A percentile compares a stretch with the other conserved stretches of the same genome.
phyloP scores from a whole-genome alignment of 164 flowering plant genomes.

The Chimonanthus praecox region DNA sequence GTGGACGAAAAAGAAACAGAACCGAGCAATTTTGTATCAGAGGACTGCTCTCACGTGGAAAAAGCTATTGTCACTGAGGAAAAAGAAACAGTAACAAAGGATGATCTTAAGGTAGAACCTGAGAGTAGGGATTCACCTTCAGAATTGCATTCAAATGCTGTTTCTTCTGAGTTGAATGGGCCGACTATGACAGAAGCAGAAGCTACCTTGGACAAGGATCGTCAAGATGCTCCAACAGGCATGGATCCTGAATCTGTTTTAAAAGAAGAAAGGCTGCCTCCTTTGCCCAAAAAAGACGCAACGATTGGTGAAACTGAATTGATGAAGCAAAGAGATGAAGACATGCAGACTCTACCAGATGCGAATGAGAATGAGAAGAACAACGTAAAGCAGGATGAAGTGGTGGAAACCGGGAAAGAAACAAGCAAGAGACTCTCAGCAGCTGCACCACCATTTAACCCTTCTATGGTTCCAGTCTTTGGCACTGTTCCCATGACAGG shows the following conservation, averaged over 20 bases:
- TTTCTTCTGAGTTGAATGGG: conserved; percentile 11
- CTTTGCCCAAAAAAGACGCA: conserved; percentile 18
- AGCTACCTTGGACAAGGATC: conserved; percentile 4
- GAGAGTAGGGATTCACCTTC: conserved; percentile 20
- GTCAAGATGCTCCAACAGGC: conserved; percentile 18
- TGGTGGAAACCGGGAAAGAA: conserved; percentile 32
- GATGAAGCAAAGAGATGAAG: conserved; percentile 18
- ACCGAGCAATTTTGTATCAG: not conserved
- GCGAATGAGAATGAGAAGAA: conserved; percentile 20
- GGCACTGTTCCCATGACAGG: conserved; percentile 27
- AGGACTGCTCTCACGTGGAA: conserved; percentile 12
- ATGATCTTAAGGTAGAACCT: conserved; percentile 11
- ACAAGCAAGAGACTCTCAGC: conserved; percentile 83
- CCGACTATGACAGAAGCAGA: conserved; percentile 17
- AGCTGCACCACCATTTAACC: conserved; percentile 78
- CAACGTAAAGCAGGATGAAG: conserved; percentile 22
- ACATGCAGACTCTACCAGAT: conserved; percentile 13
- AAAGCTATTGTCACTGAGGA: conserved; percentile 9
- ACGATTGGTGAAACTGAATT: conserved; percentile 8
- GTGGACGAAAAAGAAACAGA: conserved; percentile 17
- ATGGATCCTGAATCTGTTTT: conserved; percentile 18
- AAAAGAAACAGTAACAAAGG: conserved; percentile 11
- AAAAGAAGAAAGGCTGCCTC: conserved; percentile 15
- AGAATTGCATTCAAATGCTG: conserved; percentile 15
- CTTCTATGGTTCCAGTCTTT: conserved; percentile 31